Percentiles rank a stretch among this genome's conserved stretches.
phyloP scores from a whole-genome alignment of 352 stramenopile genomes.

The Pythium apleroticum region DNA sequence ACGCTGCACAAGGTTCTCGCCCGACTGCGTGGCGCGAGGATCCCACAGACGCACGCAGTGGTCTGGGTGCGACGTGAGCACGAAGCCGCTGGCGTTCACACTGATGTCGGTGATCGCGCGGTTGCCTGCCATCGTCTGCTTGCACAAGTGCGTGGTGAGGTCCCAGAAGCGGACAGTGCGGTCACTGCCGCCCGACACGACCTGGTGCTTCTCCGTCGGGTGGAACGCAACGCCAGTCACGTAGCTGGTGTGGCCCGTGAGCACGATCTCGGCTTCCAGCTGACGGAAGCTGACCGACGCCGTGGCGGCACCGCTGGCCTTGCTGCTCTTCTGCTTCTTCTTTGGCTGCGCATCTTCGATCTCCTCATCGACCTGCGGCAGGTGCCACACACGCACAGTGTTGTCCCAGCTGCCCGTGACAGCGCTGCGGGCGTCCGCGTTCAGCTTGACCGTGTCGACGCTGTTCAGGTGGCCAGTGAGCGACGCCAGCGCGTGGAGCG shows the following conservation, averaged over 20 bases:
- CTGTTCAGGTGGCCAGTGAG: conserved; percentile 81
- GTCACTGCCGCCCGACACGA: conserved; percentile 70
- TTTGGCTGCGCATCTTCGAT: conserved; percentile 36
- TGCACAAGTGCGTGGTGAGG: conserved; percentile 64
- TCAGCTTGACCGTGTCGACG: conserved; percentile 59
- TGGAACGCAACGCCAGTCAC: conserved; percentile 77
- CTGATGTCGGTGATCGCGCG: conserved; percentile 74
- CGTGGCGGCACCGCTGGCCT: conserved; percentile 24
- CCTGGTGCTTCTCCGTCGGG: conserved; percentile 44
- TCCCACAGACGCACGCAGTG: conserved; percentile 84
- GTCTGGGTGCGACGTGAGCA: conserved; percentile 81
- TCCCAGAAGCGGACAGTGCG: conserved; percentile 81
- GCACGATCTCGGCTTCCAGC: conserved; percentile 69
- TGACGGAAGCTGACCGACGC: conserved; percentile 59
- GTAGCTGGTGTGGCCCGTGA: conserved; percentile 76
- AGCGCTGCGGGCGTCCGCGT: conserved; percentile 37
- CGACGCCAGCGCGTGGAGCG: conserved; percentile 50
- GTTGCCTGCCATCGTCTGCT: conserved; percentile 74
- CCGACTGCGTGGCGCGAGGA: conserved; percentile 58
- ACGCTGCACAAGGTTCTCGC: conserved; percentile 72
- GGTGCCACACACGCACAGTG: conserved; percentile 74
- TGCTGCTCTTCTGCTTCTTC: conserved; percentile 71
- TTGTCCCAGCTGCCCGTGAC: conserved; percentile 84
- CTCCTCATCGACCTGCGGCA: conserved; percentile 26
- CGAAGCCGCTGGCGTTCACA: conserved; percentile 56